Evolutionary conservation across 1,284 basidiomycete genomes (phyloP).

Genomic region (Trichosporon faecale): DNA sequence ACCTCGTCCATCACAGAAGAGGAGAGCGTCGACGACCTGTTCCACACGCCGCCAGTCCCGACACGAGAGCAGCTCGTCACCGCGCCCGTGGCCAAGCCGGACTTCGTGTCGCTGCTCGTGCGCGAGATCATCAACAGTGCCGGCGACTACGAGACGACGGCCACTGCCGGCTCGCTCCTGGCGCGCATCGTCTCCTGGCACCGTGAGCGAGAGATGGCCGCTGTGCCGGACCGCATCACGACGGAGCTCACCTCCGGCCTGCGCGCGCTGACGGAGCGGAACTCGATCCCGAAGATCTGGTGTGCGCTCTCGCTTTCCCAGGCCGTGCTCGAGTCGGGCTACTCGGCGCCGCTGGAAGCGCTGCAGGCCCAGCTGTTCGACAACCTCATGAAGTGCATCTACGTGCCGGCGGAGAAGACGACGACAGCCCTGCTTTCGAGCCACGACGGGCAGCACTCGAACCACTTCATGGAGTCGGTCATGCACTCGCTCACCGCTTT

Average conservation of each 20-base stretch:
- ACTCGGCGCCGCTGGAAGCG: conserved; percentile 5
- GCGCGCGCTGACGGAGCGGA: not conserved
- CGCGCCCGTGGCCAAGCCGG: not conserved
- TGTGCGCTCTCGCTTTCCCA: not conserved
- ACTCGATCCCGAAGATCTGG: conserved; percentile 9
- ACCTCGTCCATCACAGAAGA: conserved; percentile 1
- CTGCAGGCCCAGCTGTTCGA: conserved; percentile 7
- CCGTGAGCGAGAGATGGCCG: conserved; percentile 4
- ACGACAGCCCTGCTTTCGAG: not conserved
- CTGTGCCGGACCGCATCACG: not conserved
- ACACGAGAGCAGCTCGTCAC: conserved; percentile 9
- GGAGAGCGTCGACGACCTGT: not conserved
- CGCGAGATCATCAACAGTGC: conserved; percentile 3
- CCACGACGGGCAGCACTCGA: conserved; percentile 2
- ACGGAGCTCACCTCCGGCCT: not conserved
- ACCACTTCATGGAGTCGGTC: conserved; percentile 12
- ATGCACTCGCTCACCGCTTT: conserved; percentile 1
- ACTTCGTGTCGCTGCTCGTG: not conserved
- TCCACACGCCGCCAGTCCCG: not conserved
- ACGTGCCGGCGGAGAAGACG: conserved; percentile 4
- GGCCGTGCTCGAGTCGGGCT: not conserved
- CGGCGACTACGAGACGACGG: not conserved
- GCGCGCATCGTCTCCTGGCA: conserved; percentile 1
- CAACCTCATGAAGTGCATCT: conserved; percentile 6
- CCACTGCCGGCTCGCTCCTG: not conserved